Evolutionary conservation across 1,284 basidiomycete genomes (phyloP), one percentile per base, ranked within the genome.

Genomic region (Apiotrichum gamsii): DNA sequence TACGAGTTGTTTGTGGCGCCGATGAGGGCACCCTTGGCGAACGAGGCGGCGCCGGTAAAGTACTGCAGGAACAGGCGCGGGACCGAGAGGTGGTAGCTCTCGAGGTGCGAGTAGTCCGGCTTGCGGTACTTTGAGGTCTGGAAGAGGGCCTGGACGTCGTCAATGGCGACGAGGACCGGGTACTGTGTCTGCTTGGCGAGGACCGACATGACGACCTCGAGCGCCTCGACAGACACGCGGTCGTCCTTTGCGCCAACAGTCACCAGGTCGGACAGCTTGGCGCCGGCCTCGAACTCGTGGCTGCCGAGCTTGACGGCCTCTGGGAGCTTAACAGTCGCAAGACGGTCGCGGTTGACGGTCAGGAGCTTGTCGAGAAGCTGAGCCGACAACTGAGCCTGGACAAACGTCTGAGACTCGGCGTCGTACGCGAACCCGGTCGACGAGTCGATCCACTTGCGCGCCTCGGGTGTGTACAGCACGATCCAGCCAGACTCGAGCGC

Each of bases 111-210:
- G 69, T 83, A 91, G 45, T 85, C 82, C 2, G 88, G 85, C 49
- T 90, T 83, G 33, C 83, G 80, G 74, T 95, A 96, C 16, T 75
- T 67, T 0, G 84, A 80, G 39, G 77, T 78, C 60, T 79, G 75
- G 67, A 88, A 93, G 28, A 95, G 74, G 0, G 85, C 78, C 65
- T 95, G 90, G 59, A 85, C 81, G 58, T 93, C 88, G 62, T 96
- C 93, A 1, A 95, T 73, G 0, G 89, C 90, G 23, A 94, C 72
- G 6, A 96, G 70, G 2, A 95, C 83, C 0, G 91, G 87, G 65
- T 75, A 69, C 84, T 77, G 67, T 1, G 74, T 82, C 66, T 96
- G 91, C 32, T 62, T 66, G 10, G 80, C 78, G 3, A 96, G 70
- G 46, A 83, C 80, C 15, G 75, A 75, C 61, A 95, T 70, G 5